Percentiles rank a stretch among this genome's conserved stretches.
phyloP scores from a whole-genome alignment of 2,329 filamentous ascomycete species.

The Nemania serpens region DNA sequence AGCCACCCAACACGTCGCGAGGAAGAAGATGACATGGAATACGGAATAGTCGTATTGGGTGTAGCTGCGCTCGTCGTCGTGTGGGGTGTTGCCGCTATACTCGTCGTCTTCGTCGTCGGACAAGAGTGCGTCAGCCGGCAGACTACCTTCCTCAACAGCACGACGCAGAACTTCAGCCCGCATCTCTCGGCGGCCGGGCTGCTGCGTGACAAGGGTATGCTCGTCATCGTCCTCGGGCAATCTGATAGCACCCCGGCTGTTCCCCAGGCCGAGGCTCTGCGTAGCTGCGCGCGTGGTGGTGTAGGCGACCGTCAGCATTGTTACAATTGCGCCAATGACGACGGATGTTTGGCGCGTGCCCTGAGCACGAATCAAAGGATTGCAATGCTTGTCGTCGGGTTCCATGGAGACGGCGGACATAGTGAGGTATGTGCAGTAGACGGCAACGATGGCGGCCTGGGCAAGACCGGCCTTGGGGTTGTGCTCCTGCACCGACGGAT shows the following conservation, averaged over 20 bases:
- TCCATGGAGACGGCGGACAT: constrained; percentile 99
- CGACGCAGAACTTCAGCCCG: constrained; percentile 87
- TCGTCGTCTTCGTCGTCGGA: constrained; percentile 70
- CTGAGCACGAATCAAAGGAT: constrained; percentile 83
- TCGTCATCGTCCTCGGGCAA: constrained; percentile 79
- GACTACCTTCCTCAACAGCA: constrained; percentile 87
- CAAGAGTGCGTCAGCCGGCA: constrained; percentile 87
- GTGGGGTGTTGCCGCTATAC: constrained; percentile 63
- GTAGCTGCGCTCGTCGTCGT: constrained; percentile 85
- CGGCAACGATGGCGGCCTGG: constrained; percentile 95
- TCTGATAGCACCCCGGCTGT: constrained; percentile 61
- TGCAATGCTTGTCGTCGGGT: constrained; percentile 90
- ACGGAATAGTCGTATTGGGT: constrained; percentile 97
- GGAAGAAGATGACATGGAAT: constrained; percentile 97
- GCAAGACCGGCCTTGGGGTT: constrained; percentile 94
- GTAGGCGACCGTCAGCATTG: constrained; percentile 95
- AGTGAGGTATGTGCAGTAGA: constrained; percentile 98
- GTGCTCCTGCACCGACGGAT: constrained; percentile 85
- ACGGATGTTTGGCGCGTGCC: constrained; percentile 89
- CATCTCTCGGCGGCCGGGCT: constrained; percentile 88
- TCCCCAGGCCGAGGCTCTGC: constrained; percentile 77
- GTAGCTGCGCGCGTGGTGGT: constrained; percentile 96
- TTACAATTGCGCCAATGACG: constrained; percentile 90
- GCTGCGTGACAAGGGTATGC: constrained; percentile 85
- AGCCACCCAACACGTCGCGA: constrained; percentile 94